phyloP scores from a whole-genome alignment of 2,329 filamentous ascomycete genomes.

The Colletotrichum caudatum region DNA sequence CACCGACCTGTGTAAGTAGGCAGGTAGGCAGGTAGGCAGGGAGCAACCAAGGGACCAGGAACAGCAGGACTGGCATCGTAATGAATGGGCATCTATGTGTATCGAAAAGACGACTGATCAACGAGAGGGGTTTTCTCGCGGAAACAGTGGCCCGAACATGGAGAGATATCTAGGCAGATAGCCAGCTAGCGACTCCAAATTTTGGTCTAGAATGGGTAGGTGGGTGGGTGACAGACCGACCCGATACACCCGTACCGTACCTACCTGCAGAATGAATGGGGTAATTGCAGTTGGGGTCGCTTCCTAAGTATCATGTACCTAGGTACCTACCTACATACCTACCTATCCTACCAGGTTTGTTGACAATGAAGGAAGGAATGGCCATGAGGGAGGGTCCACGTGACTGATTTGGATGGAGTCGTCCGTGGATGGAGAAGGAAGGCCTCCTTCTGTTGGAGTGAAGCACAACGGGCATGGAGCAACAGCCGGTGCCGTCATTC shows the following conservation, averaged over 20 bases:
- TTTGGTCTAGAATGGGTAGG: neutral
- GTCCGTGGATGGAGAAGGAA: neutral
- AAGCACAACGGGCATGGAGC: neutral
- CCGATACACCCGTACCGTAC: neutral
- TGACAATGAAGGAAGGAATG: neutral
- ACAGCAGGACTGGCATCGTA: neutral
- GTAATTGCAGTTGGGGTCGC: neutral
- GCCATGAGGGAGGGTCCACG: neutral
- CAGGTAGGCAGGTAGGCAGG: too few relatives aligned
- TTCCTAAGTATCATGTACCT: neutral
- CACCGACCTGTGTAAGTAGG: neutral
- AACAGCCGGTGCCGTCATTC: slow-evolving; percentile 12
- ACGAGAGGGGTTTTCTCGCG: neutral
- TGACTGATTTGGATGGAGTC: neutral
- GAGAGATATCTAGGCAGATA: neutral
- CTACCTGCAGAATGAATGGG: neutral
- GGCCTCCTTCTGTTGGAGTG: neutral
- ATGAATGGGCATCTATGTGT: slow-evolving; percentile 19
- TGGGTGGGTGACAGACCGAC: neutral
- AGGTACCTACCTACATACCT: too few relatives aligned
- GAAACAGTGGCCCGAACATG: neutral
- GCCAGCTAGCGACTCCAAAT: neutral
- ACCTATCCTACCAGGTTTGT: too few relatives aligned
- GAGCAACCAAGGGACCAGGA: neutral
- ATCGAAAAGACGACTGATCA: slow-evolving; percentile 7